Evolutionary conservation across 371 early-diverging fungal species (phyloP).

Genomic region (Mucor saturninus): DNA sequence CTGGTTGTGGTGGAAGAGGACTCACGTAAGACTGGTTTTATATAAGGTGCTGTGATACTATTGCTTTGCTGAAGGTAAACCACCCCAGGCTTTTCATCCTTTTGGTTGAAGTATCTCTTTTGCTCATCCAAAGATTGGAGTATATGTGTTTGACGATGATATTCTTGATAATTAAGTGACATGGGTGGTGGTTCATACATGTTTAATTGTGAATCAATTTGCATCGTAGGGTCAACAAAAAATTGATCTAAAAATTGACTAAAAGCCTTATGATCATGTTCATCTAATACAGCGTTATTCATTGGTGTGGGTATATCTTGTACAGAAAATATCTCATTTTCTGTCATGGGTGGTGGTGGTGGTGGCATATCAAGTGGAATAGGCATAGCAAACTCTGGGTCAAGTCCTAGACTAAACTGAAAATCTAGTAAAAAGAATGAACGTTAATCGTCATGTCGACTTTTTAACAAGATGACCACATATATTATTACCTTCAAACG

Average conservation of each 20-base stretch:
- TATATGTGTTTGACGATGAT: slow-evolving; percentile 35
- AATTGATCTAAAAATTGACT: slow-evolving; percentile 51
- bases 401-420: slow-evolving; percentile 53
- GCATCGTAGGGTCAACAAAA: slow-evolving; percentile 46
- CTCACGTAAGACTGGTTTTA: slow-evolving; percentile 10
- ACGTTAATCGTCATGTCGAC: too few species aligned
- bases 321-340: slow-evolving; percentile 10
- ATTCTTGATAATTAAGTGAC: slow-evolving; percentile 20
- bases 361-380: slow-evolving; percentile 48
- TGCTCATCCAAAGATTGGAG: slow-evolving; percentile 44
- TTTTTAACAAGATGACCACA: neutral
- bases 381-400: slow-evolving; percentile 53
- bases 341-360: slow-evolving; percentile 19
- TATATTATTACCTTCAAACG: slow-evolving; percentile 48
- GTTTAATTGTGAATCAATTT: slow-evolving; percentile 24
- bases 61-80: slow-evolving; percentile 40
- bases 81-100: slow-evolving; percentile 22
- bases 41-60: slow-evolving; percentile 27
- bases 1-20: neutral
- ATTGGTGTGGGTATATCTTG: slow-evolving; percentile 16
- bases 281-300: slow-evolving; percentile 38
- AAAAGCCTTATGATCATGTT: slow-evolving; percentile 50
- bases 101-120: slow-evolving; percentile 27
- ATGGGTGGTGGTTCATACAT: slow-evolving; percentile 16
- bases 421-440: slow-evolving; percentile 38